These are phyloP conservation scores for Neocatenulostroma microsporum DNA, from an alignment of 2,329 filamentous ascomycete genomes.

Conservation along the genomic window DNA sequence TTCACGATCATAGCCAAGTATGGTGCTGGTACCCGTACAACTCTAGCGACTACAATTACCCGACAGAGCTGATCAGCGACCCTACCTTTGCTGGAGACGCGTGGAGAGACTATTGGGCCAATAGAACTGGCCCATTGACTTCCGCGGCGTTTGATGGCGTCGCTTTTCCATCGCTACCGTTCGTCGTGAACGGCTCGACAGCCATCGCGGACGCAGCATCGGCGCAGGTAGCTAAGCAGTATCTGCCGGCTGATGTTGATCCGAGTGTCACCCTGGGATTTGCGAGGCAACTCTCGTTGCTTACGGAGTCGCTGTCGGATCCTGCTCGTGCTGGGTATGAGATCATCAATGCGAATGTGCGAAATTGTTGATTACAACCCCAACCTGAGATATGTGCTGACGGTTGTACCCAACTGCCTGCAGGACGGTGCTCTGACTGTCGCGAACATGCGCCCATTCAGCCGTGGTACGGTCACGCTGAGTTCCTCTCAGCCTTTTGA, in stretches of 20 bases:
- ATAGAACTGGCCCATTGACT: slow-evolving; percentile 24
- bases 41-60: slow-evolving; percentile 13
- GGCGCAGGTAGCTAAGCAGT: slow-evolving; percentile 17
- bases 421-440: slow-evolving; percentile 25
- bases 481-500: slow-evolving; percentile 32
- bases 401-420: slow-evolving; percentile 23
- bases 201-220: slow-evolving; percentile 12
- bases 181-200: slow-evolving; percentile 14
- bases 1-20: slow-evolving; percentile 49
- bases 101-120: slow-evolving; percentile 19
- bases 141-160: slow-evolving; percentile 22
- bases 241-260: slow-evolving; percentile 13
- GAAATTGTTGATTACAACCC: too few species aligned
- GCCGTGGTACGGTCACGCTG: slow-evolving; percentile 38
- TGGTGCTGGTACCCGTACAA: slow-evolving; percentile 19
- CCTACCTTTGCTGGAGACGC: slow-evolving; percentile 19
- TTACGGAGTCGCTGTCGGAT: slow-evolving; percentile 18
- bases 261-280: slow-evolving; percentile 20
- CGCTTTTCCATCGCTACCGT: slow-evolving; percentile 23
- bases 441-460: slow-evolving; percentile 36
- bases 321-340: slow-evolving; percentile 21
- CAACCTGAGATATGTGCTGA: too few species aligned
- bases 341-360: slow-evolving; percentile 26
- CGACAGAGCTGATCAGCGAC: slow-evolving; percentile 18
- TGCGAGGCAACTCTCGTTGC: slow-evolving; percentile 17